Percentiles rank a stretch among this genome's conserved stretches.
These are phyloP conservation scores for Penicillium freii DNA, from an alignment of 2,329 filamentous ascomycete species.

Conservation along the genomic window DNA sequence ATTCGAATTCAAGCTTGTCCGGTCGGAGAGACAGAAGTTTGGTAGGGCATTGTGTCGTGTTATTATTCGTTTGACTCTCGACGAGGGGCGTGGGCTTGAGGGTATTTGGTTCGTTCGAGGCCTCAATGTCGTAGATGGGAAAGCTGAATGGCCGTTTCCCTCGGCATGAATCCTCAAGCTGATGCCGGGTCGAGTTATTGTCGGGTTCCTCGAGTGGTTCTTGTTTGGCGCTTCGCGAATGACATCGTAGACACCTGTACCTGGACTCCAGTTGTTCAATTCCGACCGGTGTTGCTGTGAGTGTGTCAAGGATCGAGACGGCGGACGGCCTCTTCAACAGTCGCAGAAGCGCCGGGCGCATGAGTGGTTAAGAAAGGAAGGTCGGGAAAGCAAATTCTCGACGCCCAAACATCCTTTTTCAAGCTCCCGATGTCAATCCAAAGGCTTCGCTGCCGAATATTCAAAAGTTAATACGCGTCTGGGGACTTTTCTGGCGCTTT, in stretches of 20 bases:
- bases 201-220: constrained; percentile 5
- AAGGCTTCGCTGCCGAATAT: constrained; percentile 7
- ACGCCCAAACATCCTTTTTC: constrained; percentile 33
- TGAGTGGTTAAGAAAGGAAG: constrained; percentile 27
- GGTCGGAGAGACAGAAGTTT: constrained; percentile 29
- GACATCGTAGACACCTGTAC: constrained; percentile 31
- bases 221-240: constrained; percentile 21
- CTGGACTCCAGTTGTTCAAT: constrained; percentile 34
- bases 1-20: constrained; percentile 43
- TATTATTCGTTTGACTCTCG: not conserved
- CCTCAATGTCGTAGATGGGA: constrained; percentile 31
- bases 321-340: constrained; percentile 44
- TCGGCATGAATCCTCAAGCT: constrained; percentile 3
- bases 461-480: constrained; percentile 9
- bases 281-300: constrained; percentile 31
- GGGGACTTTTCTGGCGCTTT: constrained; percentile 17
- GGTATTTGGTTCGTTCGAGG: constrained; percentile 7
- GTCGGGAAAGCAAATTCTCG: constrained; percentile 13
- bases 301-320: constrained; percentile 37
- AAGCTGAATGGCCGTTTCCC: constrained; percentile 21
- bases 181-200: not conserved
- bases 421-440: not conserved
- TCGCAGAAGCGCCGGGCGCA: constrained; percentile 46
- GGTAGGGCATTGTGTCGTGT: constrained; percentile 4
- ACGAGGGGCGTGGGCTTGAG: not conserved